Evolutionary conservation across 805 yeast genomes (phyloP).

Genomic region (Metschnikowia kunwiensis): DNA sequence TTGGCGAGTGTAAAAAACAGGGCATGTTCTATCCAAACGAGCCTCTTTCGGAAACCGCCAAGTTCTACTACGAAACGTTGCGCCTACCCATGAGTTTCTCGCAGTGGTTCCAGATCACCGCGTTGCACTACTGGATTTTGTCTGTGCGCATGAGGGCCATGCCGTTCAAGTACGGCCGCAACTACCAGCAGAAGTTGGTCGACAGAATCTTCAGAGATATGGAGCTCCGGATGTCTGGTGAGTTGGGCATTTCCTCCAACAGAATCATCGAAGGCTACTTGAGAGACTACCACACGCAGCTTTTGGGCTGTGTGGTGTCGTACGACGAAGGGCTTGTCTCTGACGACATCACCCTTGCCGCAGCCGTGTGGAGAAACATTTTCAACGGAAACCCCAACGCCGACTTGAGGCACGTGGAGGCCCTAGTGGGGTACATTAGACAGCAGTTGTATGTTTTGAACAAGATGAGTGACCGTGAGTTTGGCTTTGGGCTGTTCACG

Average conservation of each 20-base stretch:
- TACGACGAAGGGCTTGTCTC: slow-evolving; percentile 89
- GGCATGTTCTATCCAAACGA: slow-evolving; percentile 76
- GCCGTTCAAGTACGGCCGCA: slow-evolving; percentile 85
- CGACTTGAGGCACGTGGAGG: slow-evolving; percentile 81
- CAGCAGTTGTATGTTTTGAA: slow-evolving; percentile 85
- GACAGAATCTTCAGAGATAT: slow-evolving; percentile 89
- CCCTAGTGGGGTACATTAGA: slow-evolving; percentile 84
- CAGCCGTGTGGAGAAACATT: slow-evolving; percentile 85
- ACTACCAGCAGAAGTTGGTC: slow-evolving; percentile 87
- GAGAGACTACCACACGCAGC: slow-evolving; percentile 86
- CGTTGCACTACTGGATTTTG: slow-evolving; percentile 89
- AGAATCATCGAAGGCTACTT: slow-evolving; percentile 80
- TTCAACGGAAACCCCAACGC: slow-evolving; percentile 81
- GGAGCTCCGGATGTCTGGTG: slow-evolving; percentile 80
- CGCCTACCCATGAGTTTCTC: slow-evolving; percentile 82
- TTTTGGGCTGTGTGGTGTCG: slow-evolving; percentile 83
- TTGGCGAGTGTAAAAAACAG: slow-evolving; percentile 82
- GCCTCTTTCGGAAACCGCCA: slow-evolving; percentile 67
- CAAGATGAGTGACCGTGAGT: slow-evolving; percentile 84
- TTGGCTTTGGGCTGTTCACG: slow-evolving; percentile 83
- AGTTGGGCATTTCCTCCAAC: slow-evolving; percentile 78
- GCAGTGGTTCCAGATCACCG: slow-evolving; percentile 94
- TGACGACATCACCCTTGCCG: slow-evolving; percentile 73
- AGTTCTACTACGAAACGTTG: slow-evolving; percentile 80
- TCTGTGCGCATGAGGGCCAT: slow-evolving; percentile 94